These are phyloP conservation scores for Hypoxylon sp. DNA, from an alignment of 2,329 filamentous ascomycete genomes.

Conservation along the genomic window DNA sequence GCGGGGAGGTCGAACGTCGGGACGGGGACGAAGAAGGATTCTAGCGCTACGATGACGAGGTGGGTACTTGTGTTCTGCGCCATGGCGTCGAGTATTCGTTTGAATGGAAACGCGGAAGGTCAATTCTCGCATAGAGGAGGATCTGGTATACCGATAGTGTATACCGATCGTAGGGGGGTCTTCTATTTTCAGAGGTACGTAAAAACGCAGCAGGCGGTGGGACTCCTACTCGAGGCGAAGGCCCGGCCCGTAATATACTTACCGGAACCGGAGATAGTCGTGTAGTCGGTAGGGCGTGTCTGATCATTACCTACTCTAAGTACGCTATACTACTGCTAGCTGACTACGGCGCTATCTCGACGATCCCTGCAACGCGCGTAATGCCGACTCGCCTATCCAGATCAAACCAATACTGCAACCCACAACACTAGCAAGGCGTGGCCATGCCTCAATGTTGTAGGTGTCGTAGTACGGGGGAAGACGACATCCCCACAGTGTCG, in stretches of 20 bases:
- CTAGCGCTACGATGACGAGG: conserved; percentile 53
- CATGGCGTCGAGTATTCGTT: conserved; percentile 5
- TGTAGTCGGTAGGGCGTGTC: conserved; percentile 35
- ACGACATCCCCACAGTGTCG: neutral
- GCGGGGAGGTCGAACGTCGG: conserved; percentile 49
- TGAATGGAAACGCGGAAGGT: neutral
- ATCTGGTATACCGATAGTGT: too few species aligned
- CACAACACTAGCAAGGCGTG: neutral
- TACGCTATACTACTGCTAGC: conserved; percentile 4
- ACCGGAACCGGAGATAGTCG: conserved; percentile 28
- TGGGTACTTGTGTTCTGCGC: conserved; percentile 39
- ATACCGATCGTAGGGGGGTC: neutral
- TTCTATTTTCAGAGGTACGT: neutral
- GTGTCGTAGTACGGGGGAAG: neutral
- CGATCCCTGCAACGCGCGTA: conserved; percentile 17
- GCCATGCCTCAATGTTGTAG: neutral
- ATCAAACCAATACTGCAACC: neutral
- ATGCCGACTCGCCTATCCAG: conserved; percentile 1
- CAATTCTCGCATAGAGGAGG: too few species aligned
- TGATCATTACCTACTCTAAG: neutral
- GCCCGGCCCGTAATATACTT: conserved; percentile 22
- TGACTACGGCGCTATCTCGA: neutral
- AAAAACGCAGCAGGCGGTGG: neutral
- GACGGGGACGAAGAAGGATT: conserved; percentile 52
- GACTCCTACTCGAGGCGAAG: neutral